Evolutionary conservation across 495 filamentous ascomycete genomes (phyloP).

Genomic region (Bacidia gigantensis): DNA sequence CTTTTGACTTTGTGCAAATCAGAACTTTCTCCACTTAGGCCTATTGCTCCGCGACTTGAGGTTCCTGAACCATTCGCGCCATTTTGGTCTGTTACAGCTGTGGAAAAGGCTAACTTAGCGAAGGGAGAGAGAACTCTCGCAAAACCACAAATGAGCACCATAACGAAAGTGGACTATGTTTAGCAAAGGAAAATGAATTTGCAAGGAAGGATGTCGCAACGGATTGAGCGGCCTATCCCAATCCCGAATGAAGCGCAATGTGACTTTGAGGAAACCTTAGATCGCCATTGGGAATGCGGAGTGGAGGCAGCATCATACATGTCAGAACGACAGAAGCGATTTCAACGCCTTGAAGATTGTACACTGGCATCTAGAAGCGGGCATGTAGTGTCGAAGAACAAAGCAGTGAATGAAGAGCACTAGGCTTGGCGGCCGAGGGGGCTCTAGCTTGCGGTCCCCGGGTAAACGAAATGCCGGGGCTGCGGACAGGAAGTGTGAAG

Average conservation of each 20-base stretch:
- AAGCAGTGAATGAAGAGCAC: neutral
- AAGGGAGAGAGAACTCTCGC: neutral
- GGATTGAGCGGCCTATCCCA: too few species aligned
- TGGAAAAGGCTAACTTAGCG: neutral
- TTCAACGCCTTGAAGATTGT: too few species aligned
- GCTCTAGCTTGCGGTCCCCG: neutral
- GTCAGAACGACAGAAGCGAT: too few species aligned
- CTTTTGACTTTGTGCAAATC: constrained; percentile 10
- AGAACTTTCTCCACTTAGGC: neutral
- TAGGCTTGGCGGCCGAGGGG: neutral
- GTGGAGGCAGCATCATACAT: too few species aligned
- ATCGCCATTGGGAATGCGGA: too few species aligned
- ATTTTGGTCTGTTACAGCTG: neutral
- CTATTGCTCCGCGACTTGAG: neutral
- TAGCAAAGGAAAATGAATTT: too few species aligned
- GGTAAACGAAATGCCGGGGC: neutral
- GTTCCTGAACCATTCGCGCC: neutral
- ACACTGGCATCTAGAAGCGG: too few species aligned
- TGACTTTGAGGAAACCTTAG: too few species aligned
- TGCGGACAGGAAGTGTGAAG: neutral
- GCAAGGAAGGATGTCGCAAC: too few species aligned
- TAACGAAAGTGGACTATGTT: too few species aligned
- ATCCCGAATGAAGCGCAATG: too few species aligned
- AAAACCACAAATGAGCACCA: neutral
- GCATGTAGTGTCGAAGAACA: neutral